phyloP scores from a whole-genome alignment of 2,329 filamentous ascomycete genomes.

The Neurospora crassa region DNA sequence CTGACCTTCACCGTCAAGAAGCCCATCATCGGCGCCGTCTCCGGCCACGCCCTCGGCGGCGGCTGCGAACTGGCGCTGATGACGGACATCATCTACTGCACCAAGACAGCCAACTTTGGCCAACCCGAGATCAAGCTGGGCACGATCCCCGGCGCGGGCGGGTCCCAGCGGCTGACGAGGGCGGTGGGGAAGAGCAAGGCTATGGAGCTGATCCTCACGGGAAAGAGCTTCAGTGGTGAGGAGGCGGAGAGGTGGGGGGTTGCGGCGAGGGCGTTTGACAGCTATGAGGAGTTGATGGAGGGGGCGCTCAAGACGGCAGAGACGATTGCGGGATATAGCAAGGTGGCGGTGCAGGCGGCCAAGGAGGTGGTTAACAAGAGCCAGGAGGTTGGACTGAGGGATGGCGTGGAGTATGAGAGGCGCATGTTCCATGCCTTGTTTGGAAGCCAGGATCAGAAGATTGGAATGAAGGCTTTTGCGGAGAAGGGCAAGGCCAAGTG shows the following conservation, averaged over 20 bases:
- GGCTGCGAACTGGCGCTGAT: slow-evolving; percentile 97
- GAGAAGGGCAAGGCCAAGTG: slow-evolving; percentile 92
- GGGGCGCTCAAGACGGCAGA: slow-evolving; percentile 75
- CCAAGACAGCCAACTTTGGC: slow-evolving; percentile 76
- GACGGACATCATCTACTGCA: slow-evolving; percentile 93
- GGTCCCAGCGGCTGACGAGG: slow-evolving; percentile 76
- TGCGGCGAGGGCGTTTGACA: slow-evolving; percentile 71
- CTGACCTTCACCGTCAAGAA: slow-evolving; percentile 81
- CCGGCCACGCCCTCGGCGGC: slow-evolving; percentile 87
- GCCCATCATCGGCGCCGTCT: slow-evolving; percentile 87
- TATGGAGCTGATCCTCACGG: slow-evolving; percentile 87
- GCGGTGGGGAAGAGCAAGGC: slow-evolving; percentile 77
- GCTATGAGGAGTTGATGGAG: slow-evolving; percentile 72
- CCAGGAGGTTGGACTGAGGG: slow-evolving; percentile 76
- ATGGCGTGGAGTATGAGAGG: slow-evolving; percentile 92
- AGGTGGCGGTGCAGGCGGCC: slow-evolving; percentile 75
- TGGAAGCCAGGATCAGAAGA: slow-evolving; percentile 93
- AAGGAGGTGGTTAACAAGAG: slow-evolving; percentile 99
- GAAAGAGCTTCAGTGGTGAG: slow-evolving; percentile 70
- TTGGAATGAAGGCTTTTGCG: slow-evolving; percentile 91
- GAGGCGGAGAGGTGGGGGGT: slow-evolving; percentile 88
- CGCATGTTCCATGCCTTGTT: slow-evolving; percentile 89
- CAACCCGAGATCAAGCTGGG: slow-evolving; percentile 97
- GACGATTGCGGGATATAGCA: slow-evolving; percentile 79
- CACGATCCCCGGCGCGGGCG: slow-evolving; percentile 83